Base-by-base conservation (phyloP, 306 rosid species). In the Mimosa pudica region DNA sequence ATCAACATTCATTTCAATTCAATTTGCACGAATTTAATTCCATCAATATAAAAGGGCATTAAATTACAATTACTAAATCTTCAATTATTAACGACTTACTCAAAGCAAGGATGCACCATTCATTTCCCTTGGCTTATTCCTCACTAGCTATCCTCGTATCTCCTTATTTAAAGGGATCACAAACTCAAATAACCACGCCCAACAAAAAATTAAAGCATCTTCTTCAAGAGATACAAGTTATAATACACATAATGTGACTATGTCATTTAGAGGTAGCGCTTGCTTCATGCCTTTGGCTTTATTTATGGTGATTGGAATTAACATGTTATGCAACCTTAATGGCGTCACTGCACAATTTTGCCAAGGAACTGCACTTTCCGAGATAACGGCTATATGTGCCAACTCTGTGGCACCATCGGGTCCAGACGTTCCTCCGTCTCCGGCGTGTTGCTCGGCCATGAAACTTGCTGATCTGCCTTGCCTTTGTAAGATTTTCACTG, bases 331-430 rank as follows among this genome's bases (percentile, higher is more conserved):
- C 57, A 42, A 58, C 57, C 5, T 46, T 33, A 38, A 12, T 13
- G 67, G 52, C 3, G 64, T 41, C 54, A 38, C 38, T 3, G 77
- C 77, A 20, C 58, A 75, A 13, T 60, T 57, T 57, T 57, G 70
- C 58, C 5, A 24, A 30, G 69, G 24, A 24, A 13, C 12, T 20
- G 6, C 47, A 2, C 20, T 60, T 18, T 20, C 78, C 0, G 38
- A 6, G 38, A 6, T 2, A 7, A 0, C 2, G 1, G 7, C 32
- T 57, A 57, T 57, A 0, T 76, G 79, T 42, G 3, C 2, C 2
- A 3, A 5, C 4, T 76, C n/a, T 10, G 46, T 76, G 18, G 0
- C 0, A 7, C 66, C 18, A 1, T 5, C 55, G 0, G 79, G 61
- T 44, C 71, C 71, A 3, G 6, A 30, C 18, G 14, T 46, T 16